A percentile compares a stretch with the other conserved stretches of the same genome.
Evolutionary conservation across 2,329 filamentous ascomycete species (phyloP).

Genomic region (Fusarium torulosum): DNA sequence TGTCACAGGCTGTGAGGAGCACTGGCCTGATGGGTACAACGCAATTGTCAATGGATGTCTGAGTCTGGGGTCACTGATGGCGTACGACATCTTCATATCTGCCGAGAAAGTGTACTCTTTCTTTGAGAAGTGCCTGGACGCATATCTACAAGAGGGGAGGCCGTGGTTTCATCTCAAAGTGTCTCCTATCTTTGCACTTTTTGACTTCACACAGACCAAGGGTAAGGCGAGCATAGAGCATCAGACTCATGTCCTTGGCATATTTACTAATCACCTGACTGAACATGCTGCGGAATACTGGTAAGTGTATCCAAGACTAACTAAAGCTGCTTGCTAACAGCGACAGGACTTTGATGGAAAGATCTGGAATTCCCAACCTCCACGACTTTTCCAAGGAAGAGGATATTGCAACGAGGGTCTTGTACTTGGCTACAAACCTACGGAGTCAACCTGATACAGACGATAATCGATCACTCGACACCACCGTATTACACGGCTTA

Average conservation of each 20-base stretch:
- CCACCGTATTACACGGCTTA: conserved; percentile 36
- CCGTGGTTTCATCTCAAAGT: conserved; percentile 38
- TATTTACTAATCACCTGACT: conserved; percentile 36
- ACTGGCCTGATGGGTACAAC: conserved; percentile 45
- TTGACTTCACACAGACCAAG: conserved; percentile 10
- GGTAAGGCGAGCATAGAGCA: background rate
- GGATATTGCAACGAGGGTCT: conserved; percentile 7
- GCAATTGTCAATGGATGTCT: conserved; percentile 35
- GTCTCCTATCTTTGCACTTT: conserved; percentile 37
- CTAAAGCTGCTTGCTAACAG: conserved; percentile 9
- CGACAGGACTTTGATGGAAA: conserved; percentile 35
- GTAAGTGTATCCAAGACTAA: conserved; percentile 12
- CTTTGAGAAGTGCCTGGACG: conserved; percentile 38
- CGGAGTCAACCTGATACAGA: background rate
- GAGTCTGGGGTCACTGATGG: conserved; percentile 25
- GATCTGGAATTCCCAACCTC: conserved; percentile 9
- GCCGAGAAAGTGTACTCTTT: conserved; percentile 20
- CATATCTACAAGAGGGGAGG: conserved; percentile 34
- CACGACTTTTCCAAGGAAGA: background rate
- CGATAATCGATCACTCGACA: background rate
- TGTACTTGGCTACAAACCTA: conserved; percentile 34
- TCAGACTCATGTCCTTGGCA: conserved; percentile 19
- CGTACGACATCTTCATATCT: conserved; percentile 25
- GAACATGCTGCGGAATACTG: conserved; percentile 36
- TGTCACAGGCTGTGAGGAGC: conserved; percentile 31